These are phyloP conservation scores for Linnemannia elongata DNA, from an alignment of 192 early-diverging fungal species.

Conservation along the genomic window DNA sequence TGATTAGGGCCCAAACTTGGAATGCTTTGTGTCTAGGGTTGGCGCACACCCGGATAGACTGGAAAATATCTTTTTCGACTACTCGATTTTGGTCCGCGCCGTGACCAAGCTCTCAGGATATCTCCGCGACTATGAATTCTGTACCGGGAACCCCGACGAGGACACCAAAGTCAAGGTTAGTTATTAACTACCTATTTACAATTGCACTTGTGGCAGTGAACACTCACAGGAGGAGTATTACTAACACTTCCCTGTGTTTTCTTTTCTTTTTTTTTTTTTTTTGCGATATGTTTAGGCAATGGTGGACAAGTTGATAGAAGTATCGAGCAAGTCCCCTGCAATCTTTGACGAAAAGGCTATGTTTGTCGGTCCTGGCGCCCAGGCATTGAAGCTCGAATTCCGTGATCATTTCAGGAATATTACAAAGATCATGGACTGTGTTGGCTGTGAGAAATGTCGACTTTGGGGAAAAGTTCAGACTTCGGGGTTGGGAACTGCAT, in stretches of 20 bases:
- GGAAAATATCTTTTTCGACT: slow-evolving; percentile 95
- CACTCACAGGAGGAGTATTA: too few relatives aligned
- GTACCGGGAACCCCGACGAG: slow-evolving; percentile 73
- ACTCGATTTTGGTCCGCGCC: slow-evolving; percentile 86
- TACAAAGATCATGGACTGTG: slow-evolving; percentile 97
- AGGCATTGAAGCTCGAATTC: slow-evolving; percentile 87
- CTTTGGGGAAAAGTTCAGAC: slow-evolving; percentile 98
- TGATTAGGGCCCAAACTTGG: slow-evolving; percentile 78
- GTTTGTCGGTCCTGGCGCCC: slow-evolving; percentile 77
- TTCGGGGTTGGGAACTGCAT: slow-evolving; percentile 90
- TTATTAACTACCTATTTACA: neutral
- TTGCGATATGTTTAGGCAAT: slow-evolving; percentile 56
- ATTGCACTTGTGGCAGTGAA: neutral
- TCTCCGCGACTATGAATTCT: slow-evolving; percentile 79
- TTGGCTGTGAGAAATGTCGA: slow-evolving; percentile 96
- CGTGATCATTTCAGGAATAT: slow-evolving; percentile 95
- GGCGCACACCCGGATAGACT: slow-evolving; percentile 90
- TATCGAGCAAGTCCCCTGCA: slow-evolving; percentile 67
- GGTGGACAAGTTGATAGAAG: slow-evolving; percentile 70
- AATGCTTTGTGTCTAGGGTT: slow-evolving; percentile 90
- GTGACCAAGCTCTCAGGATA: slow-evolving; percentile 86
- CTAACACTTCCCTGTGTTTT: slow-evolving; percentile 9
- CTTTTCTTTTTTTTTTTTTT: neutral
- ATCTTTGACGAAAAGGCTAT: slow-evolving; percentile 92
- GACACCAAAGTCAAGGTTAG: slow-evolving; percentile 63